Evolutionary conservation across 139 green algal genomes (phyloP).

Genomic region (Micractinium conductrix): DNA sequence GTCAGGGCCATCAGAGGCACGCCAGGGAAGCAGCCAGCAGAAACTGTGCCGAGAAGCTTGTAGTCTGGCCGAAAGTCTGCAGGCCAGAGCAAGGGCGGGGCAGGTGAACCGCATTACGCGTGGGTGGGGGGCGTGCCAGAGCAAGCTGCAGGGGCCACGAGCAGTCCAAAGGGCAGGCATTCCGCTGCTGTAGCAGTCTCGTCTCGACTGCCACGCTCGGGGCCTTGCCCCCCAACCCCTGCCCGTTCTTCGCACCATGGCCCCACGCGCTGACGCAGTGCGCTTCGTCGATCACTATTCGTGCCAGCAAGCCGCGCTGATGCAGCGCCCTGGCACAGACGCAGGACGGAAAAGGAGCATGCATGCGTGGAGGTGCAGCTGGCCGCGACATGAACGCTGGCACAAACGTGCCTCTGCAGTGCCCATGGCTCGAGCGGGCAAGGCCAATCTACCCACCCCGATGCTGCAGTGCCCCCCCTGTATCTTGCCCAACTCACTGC

Average conservation of each 20-base stretch:
- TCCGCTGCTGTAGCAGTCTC: too few species aligned
- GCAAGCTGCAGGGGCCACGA: background rate
- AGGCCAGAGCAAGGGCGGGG: too few species aligned
- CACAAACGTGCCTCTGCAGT: background rate
- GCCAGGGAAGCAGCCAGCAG: constrained; percentile 47
- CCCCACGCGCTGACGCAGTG: constrained; percentile 84
- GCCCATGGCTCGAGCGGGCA: too few species aligned
- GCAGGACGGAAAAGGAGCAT: background rate
- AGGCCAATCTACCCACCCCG: too few species aligned
- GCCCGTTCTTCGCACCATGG: too few species aligned
- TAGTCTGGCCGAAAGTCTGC: constrained; percentile 84
- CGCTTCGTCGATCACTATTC: constrained; percentile 82
- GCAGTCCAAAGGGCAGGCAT: too few species aligned
- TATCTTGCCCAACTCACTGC: too few species aligned
- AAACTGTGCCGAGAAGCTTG: constrained; percentile 65
- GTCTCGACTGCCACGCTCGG: too few species aligned
- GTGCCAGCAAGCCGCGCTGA: constrained; percentile 53
- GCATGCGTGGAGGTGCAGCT: background rate
- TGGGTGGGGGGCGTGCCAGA: too few species aligned
- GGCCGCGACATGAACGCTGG: background rate
- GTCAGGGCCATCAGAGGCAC: constrained; percentile 77
- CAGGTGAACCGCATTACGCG: too few species aligned
- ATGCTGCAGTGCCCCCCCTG: too few species aligned
- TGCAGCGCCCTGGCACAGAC: constrained; percentile 15
- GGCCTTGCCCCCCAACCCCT: too few species aligned